Base-by-base conservation (phyloP, 371 early-diverging fungal genomes). In the Rhizomucor miehei region DNA sequence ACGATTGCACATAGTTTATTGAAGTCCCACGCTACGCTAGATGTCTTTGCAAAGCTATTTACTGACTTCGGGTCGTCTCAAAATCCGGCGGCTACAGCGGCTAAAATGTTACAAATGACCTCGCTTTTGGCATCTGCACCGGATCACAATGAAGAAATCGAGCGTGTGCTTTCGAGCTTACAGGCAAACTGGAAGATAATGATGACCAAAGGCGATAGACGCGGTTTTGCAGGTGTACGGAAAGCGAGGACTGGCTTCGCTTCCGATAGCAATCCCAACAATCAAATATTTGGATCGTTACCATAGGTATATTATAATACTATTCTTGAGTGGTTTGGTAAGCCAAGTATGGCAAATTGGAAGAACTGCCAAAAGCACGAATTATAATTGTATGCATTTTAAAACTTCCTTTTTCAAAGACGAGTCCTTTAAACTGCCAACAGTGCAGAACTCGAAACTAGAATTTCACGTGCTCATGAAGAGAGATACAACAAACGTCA, bases 31-130 rank as follows among this genome's bases (percentile, higher is more conserved):
- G 20, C 59, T 75, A 29, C 11, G 17, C 1, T 69, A 86, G 91
- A 74, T 38, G 79, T 85, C 1, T 84, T 91, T 65, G 79, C 84
- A 12, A 81, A 84, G 47, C 60, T 88, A 6, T 82, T 88, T 55
- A 71, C 75, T 38, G 89, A 88, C 41, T 78, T 88, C 58, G 85
- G 86, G 44, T 80, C 82, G 2, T 85, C 84, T 8, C 82, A 84
- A 41, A 85, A 84, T 16, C 81, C 85, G 11, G 76, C 82, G 13
- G 89, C 89, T 17, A 84, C 86, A 6, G 86, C 88, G 8, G 74
- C 87, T 20, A 82, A 88, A 39, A 80, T 88, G 81, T 62, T 89
- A 16, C 91, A 91, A 59, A 91, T 91, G 91, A 86, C 87, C 3
- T 82, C 82, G 3, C 61, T 89, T 8, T 51, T 85, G 21, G 81